Base-by-base conservation (phyloP, 2,329 filamentous ascomycete species). In the Cercospora citrullina region DNA sequence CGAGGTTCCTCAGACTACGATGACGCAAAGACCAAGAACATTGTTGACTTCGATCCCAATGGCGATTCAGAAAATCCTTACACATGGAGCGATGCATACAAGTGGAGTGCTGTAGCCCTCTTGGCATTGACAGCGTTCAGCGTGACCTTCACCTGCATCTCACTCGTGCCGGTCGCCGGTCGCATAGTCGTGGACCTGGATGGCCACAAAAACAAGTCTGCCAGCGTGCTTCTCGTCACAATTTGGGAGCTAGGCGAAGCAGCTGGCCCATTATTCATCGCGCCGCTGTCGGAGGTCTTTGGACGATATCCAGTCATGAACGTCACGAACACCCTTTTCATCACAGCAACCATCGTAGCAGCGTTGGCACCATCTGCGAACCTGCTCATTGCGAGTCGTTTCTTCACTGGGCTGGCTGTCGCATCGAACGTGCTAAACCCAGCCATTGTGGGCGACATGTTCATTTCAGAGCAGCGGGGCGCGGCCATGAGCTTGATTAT, bases 381-480 rank as follows among this genome's bases (percentile, higher is more conserved):
- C 1, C 65, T 82, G 4, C 77, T 84, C 67, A 82, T 84, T 60
- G 76, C 76, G 8, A 78, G 80, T 0, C 72, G 82, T 45, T 81
- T 80, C 71, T 77, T 85, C 67, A 82, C 82, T 53, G 80, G 81
- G 48, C 71, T 80, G 33, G 77, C 80, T 51, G 82, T 84, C 5
- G 79, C 81, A 21, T 79, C 80, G 4, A 82, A 88, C 70, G 87
- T 89, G 8, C 80, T 90, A 18, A 87, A 85, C 69, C 88, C 88
- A 0, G 86, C 87, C 26, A 87, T 90, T 63, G 83, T 90, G 18
- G 88, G 87, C 26, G 88, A 90, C 74, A 85, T 90, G 70, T 89
- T 89, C 73, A 77, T 79, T 1, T 79, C 83, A 0, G 87, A 89
- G 65, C 79, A 86, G 74, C 81, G 87, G 16, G 88, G 87, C 26